Evolutionary conservation across 1,284 basidiomycete species (phyloP).

Genomic region (Pseudozyma sp.): DNA sequence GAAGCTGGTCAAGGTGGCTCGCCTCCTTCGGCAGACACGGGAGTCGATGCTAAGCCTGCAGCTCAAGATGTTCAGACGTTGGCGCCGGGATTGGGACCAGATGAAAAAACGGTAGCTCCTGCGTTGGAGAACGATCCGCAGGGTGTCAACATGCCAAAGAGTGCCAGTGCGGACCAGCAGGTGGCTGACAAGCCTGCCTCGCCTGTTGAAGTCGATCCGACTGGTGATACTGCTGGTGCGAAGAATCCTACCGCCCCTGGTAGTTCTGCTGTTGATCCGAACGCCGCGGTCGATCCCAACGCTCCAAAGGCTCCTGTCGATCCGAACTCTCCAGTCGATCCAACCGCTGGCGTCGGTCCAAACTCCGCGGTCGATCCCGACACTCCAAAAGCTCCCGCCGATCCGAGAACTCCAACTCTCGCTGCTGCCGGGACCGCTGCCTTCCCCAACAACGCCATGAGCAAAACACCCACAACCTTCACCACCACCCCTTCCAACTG

Average conservation of each 20-base stretch:
- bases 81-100: constrained; percentile 15
- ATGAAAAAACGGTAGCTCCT: constrained; percentile 15
- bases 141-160: constrained; percentile 13
- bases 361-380: not conserved
- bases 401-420: not conserved
- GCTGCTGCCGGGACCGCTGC: not conserved
- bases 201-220: no score
- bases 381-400: not conserved
- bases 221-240: no score
- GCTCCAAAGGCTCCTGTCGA: not conserved
- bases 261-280: not conserved
- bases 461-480: not conserved
- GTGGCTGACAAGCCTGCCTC: no score
- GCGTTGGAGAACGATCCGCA: constrained; percentile 18
- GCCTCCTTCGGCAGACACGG: no score
- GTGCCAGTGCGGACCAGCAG: no score
- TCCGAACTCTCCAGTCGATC: not conserved
- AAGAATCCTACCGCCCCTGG: no score
- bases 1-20: no score
- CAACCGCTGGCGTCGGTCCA: not conserved
- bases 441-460: not conserved
- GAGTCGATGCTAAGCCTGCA: no score
- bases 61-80: not conserved
- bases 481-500: not conserved
- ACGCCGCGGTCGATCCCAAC: not conserved